phyloP scores from a whole-genome alignment of 1,284 basidiomycete species.

The Moesziomyces globuligerus region DNA sequence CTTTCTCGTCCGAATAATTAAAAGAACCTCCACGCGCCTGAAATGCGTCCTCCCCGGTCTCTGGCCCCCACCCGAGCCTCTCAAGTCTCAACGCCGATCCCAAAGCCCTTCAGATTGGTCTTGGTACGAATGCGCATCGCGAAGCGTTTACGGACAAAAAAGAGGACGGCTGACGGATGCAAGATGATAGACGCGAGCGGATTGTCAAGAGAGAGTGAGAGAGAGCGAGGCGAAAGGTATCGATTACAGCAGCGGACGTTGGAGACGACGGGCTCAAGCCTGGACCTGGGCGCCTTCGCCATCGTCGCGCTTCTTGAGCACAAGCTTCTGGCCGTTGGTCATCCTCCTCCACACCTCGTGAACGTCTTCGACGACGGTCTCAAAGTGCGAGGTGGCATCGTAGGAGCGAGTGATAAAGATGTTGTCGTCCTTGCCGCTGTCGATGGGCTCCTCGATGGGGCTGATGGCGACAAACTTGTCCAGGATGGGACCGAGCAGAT shows the following conservation, averaged over 20 bases:
- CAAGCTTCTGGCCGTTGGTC: conserved; percentile 63
- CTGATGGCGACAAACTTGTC: conserved; percentile 97
- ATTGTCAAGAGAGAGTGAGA: background rate
- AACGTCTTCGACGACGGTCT: conserved; percentile 75
- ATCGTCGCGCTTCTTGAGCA: conserved; percentile 63
- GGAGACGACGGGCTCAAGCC: conserved; percentile 17
- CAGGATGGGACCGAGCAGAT: conserved; percentile 89
- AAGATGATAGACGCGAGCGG: background rate
- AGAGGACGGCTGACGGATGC: background rate
- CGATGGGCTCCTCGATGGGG: conserved; percentile 88
- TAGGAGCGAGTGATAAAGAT: conserved; percentile 98
- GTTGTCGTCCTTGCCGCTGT: conserved; percentile 81
- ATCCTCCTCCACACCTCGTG: conserved; percentile 64
- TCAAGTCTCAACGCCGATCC: too few relatives aligned
- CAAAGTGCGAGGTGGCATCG: conserved; percentile 98
- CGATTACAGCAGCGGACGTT: background rate
- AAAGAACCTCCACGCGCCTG: background rate
- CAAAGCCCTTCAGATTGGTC: background rate
- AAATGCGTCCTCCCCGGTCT: too few relatives aligned
- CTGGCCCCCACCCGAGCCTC: too few relatives aligned
- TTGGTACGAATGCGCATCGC: background rate
- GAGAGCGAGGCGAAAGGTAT: conserved; percentile 7
- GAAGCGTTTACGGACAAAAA: background rate
- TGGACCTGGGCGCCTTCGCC: conserved; percentile 65
- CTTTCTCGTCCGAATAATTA: conserved; percentile 22